Conservation (phyloP, 495 filamentous ascomycete species). For the Durotheca rogersii region DNA sequence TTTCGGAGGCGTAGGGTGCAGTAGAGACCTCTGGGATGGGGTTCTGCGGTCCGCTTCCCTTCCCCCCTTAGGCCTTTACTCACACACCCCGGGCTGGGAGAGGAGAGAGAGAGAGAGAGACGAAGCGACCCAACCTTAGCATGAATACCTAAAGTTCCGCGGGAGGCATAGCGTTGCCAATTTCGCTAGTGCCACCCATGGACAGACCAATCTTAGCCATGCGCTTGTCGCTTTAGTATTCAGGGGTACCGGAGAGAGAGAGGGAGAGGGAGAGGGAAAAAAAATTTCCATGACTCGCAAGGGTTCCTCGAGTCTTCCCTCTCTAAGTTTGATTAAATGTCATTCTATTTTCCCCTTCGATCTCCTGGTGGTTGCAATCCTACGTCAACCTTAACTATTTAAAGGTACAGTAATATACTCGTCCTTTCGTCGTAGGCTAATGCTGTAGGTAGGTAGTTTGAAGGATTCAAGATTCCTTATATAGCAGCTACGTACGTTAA, state of each 20-base stretch:
- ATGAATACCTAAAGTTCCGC: conserved; percentile 26
- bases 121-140: conserved; percentile 5
- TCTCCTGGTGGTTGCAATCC: conserved; percentile 10
- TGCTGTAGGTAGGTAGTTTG: background rate
- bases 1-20: conserved; percentile 31
- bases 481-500: no score
- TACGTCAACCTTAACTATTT: conserved; percentile 10
- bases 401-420: conserved; percentile 7
- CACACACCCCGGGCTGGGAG: background rate
- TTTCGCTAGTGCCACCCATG: conserved; percentile 26
- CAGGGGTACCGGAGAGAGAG: conserved; percentile 21
- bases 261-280: conserved; percentile 2
- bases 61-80: no score
- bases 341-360: conserved; percentile 31
- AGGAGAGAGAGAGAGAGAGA: background rate
- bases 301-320: conserved; percentile 26
- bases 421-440: background rate
- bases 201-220: conserved; percentile 32
- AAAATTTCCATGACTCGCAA: conserved; percentile 15
- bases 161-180: conserved; percentile 28
- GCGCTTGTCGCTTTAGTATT: conserved; percentile 17
- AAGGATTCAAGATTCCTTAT: no score
- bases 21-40: background rate
- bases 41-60: no score
- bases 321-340: conserved; percentile 27